Conservation (phyloP, 2,329 filamentous ascomycete genomes). For the Phialophora tarda region DNA sequence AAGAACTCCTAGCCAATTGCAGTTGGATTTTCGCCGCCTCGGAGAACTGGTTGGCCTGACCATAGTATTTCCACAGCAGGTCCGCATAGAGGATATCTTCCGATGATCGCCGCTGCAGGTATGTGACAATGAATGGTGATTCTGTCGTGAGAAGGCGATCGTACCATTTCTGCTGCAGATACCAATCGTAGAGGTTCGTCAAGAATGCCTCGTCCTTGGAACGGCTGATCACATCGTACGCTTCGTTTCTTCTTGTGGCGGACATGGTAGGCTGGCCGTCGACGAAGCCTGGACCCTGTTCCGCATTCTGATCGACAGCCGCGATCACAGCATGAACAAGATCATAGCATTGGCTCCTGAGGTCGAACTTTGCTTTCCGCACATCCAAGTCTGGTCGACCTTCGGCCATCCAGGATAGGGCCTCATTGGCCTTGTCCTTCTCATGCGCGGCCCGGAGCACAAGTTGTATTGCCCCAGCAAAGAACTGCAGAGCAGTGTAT, state of each 20-base stretch:
- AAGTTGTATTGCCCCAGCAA: conserved; percentile 88
- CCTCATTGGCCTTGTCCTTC: conserved; percentile 84
- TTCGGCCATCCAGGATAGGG: conserved; percentile 85
- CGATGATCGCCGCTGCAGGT: conserved; percentile 76
- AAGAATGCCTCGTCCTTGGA: conserved; percentile 94
- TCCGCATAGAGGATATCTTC: conserved; percentile 81
- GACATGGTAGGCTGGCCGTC: conserved; percentile 79
- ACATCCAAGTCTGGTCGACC: conserved; percentile 74
- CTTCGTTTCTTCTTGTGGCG: conserved; percentile 80
- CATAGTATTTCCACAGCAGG: conserved; percentile 90
- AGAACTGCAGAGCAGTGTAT: conserved; percentile 84
- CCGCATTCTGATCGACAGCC: conserved; percentile 74
- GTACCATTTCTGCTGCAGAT: conserved; percentile 80
- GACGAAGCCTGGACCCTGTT: conserved; percentile 70
- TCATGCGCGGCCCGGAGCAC: conserved; percentile 82
- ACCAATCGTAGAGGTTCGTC: conserved; percentile 97
- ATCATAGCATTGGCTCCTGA: conserved; percentile 79
- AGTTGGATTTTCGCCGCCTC: conserved; percentile 87
- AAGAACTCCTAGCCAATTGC: conserved; percentile 80
- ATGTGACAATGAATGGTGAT: conserved; percentile 83
- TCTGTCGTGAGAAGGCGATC: conserved; percentile 84
- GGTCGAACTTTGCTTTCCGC: conserved; percentile 69
- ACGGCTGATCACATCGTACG: conserved; percentile 85
- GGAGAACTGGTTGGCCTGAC: conserved; percentile 80
- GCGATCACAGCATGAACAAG: conserved; percentile 83